Conservation (phyloP, 73 alveolate genomes). For the Tetrahymena elliotti region DNA sequence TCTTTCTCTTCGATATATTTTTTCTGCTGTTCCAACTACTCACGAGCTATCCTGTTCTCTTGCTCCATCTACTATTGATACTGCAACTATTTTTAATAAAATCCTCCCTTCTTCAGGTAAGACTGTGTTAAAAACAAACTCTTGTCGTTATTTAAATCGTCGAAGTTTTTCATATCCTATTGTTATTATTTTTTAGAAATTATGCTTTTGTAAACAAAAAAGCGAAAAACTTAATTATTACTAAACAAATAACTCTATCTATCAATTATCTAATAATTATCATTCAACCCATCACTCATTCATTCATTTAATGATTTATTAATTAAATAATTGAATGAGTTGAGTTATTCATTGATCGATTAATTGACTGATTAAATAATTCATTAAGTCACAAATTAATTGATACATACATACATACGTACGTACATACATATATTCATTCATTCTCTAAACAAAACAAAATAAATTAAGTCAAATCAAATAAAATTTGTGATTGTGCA, state of each 20-base stretch:
- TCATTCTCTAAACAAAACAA: too few relatives aligned
- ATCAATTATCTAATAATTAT: not conserved
- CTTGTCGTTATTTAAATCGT: not conserved
- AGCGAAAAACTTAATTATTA: not conserved
- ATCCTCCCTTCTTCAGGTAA: not conserved
- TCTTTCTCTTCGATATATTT: not conserved
- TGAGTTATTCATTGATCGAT: too few relatives aligned
- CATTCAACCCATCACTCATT: not conserved
- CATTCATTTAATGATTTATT: too few relatives aligned
- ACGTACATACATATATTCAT: too few relatives aligned
- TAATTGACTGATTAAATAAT: too few relatives aligned
- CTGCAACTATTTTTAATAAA: not conserved
- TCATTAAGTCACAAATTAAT: too few relatives aligned
- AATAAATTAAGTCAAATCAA: not conserved
- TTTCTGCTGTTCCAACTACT: not conserved
- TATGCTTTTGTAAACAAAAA: not conserved
- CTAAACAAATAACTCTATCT: not conserved
- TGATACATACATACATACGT: too few relatives aligned
- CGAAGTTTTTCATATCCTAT: not conserved
- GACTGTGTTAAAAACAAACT: not conserved
- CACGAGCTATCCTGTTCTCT: not conserved
- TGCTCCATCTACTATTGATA: not conserved
- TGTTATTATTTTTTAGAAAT: not conserved
- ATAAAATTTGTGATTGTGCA: not conserved
- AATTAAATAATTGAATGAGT: too few relatives aligned